phyloP scores from a whole-genome alignment of 305 asterid species.

The Withania somnifera region DNA sequence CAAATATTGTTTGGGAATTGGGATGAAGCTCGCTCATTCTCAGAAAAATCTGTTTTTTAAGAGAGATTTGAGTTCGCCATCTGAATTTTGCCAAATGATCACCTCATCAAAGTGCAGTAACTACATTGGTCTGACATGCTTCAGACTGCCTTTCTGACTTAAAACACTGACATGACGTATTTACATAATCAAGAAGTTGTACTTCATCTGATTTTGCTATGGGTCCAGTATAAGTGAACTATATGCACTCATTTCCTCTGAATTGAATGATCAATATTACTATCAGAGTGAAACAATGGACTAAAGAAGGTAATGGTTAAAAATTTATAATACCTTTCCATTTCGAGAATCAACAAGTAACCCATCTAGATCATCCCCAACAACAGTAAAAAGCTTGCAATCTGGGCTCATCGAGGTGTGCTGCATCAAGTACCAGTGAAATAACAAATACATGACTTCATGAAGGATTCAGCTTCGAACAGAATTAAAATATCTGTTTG shows the following conservation, averaged over 20 bases:
- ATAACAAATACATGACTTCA: not conserved
- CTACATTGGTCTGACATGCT: not conserved
- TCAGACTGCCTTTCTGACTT: not conserved
- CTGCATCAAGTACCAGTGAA: conserved; percentile 29
- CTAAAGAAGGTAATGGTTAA: not conserved
- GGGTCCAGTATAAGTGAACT: not conserved
- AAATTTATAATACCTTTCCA: conserved; percentile 42
- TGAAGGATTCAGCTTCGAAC: not conserved
- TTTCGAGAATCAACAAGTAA: conserved; percentile 54
- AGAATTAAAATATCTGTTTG: not conserved
- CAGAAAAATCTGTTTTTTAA: too few relatives aligned
- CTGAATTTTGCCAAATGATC: not conserved
- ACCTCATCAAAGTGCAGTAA: not conserved
- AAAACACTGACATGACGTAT: not conserved
- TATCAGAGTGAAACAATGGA: not conserved
- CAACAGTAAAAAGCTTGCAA: conserved; percentile 52
- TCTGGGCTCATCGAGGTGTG: conserved; percentile 71
- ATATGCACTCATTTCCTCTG: not conserved
- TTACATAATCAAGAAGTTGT: not conserved
- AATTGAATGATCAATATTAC: not conserved
- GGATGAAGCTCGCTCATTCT: too few relatives aligned
- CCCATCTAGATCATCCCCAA: conserved; percentile 59
- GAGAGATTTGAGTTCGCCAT: too few relatives aligned
- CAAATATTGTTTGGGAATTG: not conserved
- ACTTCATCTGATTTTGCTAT: not conserved